Base-by-base conservation (phyloP, 2,329 filamentous ascomycete species). In the Myotisia sp. region DNA sequence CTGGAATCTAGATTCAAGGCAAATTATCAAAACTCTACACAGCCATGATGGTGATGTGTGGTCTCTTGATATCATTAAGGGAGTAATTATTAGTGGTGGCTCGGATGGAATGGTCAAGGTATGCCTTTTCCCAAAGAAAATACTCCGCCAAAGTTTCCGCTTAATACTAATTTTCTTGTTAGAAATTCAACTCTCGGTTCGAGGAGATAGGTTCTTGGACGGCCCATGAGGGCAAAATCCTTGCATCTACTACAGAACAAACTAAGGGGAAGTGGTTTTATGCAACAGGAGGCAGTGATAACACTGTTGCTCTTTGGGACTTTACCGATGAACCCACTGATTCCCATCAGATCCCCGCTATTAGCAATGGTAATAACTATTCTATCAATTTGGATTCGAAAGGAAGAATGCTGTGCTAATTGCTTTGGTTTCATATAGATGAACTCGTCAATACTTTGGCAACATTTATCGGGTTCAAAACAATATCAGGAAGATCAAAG, bases 1-100 rank as follows among this genome's bases (percentile, higher is more conserved):
- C 7, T 98, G 92, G 87, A 92, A 98, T 52, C 67, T 98, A 9
- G 87, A 95, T 52, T 95, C 90, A 0, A 76, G 79, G 35, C 90
- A 98, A 57, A 76, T 90, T 31, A 68, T 98, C 28, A 71, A 90
- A 37, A 85, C 83, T 12, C 79, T 98, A 50, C 85, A 80, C 50
- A 75, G 79, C 1, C 79, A 85, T 46, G 73, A 72, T 21, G 77
- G 76, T 27, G 84, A 95, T 53, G 73, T 95, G 31, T 84, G 92
- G 65, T 79, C 84, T 0, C 65, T 95, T 27, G 79, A 84, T 43
- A 79, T 94, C 56, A 79, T 81, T 16, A 84, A 82, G 59, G 84
- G 85, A 0, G 78, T 79, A 42, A 65, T 94, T 5, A 90, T 90
- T 62, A 87, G 80, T 44, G 86, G 81, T 10, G 82, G 84, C n/a